phyloP scores from a whole-genome alignment of 2,329 filamentous ascomycete species.

The Sporothrix euskadiensis region DNA sequence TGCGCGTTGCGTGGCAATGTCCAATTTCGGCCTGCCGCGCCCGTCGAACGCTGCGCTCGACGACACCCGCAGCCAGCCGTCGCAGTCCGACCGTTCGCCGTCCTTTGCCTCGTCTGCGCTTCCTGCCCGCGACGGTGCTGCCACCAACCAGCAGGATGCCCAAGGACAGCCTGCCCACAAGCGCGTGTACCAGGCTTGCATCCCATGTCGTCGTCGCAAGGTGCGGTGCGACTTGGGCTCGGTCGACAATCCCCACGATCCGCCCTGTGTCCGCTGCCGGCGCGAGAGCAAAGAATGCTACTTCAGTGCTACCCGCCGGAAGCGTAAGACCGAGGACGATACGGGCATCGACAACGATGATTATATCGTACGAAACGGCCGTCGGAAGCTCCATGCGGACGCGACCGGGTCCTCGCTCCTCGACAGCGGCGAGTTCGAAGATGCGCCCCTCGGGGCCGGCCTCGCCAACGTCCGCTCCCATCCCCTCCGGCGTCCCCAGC shows the following conservation, averaged over 20 bases:
- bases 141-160: constrained; percentile 29
- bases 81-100: constrained; percentile 28
- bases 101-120: constrained; percentile 30
- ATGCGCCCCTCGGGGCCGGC: constrained; percentile 64
- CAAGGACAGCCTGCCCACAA: constrained; percentile 45
- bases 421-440: constrained; percentile 51
- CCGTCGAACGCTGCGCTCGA: constrained; percentile 26
- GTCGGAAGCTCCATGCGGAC: constrained; percentile 62
- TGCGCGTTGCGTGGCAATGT: constrained; percentile 34
- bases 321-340: constrained; percentile 72
- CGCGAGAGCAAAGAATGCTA: constrained; percentile 96
- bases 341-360: constrained; percentile 55
- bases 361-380: constrained; percentile 70
- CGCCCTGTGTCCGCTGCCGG: constrained; percentile 89
- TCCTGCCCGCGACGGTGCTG: constrained; percentile 23
- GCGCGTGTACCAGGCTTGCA: constrained; percentile 64
- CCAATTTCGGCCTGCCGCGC: constrained; percentile 34
- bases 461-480: constrained; percentile 65
- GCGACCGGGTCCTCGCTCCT: constrained; percentile 40
- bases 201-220: constrained; percentile 62
- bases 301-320: constrained; percentile 91
- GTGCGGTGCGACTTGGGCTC: constrained; percentile 65
- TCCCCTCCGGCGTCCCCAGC: constrained; percentile 63
- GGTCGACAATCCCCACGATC: constrained; percentile 91
- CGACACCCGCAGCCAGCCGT: constrained; percentile 25